Evolutionary conservation across 2,329 filamentous ascomycete genomes (phyloP), one percentile per base, ranked within the genome.

Genomic region (Cyclaneusma minus): DNA sequence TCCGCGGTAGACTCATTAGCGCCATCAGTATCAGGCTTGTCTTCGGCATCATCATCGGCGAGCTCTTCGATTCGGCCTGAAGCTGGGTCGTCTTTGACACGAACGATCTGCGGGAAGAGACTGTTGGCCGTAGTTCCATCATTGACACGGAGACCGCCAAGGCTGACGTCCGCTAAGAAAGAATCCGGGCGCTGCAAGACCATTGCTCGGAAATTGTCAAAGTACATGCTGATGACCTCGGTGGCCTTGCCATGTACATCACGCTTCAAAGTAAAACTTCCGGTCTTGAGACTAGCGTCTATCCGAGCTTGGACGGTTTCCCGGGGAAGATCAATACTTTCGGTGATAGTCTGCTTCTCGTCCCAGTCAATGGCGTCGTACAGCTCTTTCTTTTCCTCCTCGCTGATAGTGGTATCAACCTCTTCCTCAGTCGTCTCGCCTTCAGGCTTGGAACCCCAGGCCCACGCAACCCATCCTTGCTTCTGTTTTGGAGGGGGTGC

Each of bases 321-420:
- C 28, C 81, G 71, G 0, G 91, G 91, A 16, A 84, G 62, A 40
- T 98, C 89, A 3, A 99, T 75, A 21, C 79, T 76, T 38, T 93
- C 84, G 0, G 83, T 65, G 20, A 98, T 64, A 2, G 79, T 81
- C 33, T 85, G 75, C 58, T 94, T 95, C 52, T 99, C 89, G 35
- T 98, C 82, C 75, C 87, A 99, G 43, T 95, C 89, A 42, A 99
- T 99, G 25, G 83, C 91, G 40, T 91, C 78, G 50, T 95, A 98
- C 7, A 99, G 66, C 52, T 98, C 87, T 48, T 95, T 84, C 21
- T 87, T 76, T 49, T 99, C 85, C 50, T 95, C 76, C 34, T 98
- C 89, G 0, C 82, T 91, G 64, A 98, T 92, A 32, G 83, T 70
- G 0, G 75, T 81, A 35, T 85, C 79, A 39, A 91, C 78, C 4